These are phyloP conservation scores for Cercospora janseana DNA, from an alignment of 2,329 filamentous ascomycete species.

Conservation along the genomic window DNA sequence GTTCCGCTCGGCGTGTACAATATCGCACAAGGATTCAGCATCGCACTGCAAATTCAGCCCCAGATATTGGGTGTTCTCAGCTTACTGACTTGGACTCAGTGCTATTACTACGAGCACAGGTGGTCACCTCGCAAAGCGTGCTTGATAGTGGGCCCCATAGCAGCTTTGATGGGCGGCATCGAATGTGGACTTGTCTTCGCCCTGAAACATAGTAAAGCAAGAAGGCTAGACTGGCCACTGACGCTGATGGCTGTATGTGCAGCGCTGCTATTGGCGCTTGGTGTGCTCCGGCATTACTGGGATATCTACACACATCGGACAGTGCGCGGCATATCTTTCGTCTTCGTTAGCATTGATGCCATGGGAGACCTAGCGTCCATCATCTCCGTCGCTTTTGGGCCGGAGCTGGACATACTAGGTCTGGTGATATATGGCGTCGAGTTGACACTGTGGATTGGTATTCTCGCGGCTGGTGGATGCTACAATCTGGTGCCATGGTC, in stretches of 20 bases:
- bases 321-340: constrained; percentile 68
- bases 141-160: constrained; percentile 52
- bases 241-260: constrained; percentile 67
- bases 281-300: constrained; percentile 66
- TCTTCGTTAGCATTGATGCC: constrained; percentile 69
- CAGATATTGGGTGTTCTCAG: constrained; percentile 56
- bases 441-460: constrained; percentile 64
- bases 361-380: constrained; percentile 67
- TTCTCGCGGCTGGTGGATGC: constrained; percentile 64
- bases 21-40: constrained; percentile 54
- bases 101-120: constrained; percentile 57
- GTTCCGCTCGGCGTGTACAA: constrained; percentile 65
- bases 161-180: constrained; percentile 57
- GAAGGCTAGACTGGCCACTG: constrained; percentile 58
- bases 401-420: constrained; percentile 58
- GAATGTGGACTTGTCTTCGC: constrained; percentile 61
- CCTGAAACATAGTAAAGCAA: constrained; percentile 46
- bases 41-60: constrained; percentile 56
- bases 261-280: constrained; percentile 61
- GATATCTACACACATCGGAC: constrained; percentile 67
- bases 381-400: constrained; percentile 62
- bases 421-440: constrained; percentile 67
- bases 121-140: constrained; percentile 54
- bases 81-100: constrained; percentile 56
- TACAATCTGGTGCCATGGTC: constrained; percentile 64